These are phyloP conservation scores for Globisporangium splendens DNA, from an alignment of 352 stramenopile genomes.

Conservation along the genomic window DNA sequence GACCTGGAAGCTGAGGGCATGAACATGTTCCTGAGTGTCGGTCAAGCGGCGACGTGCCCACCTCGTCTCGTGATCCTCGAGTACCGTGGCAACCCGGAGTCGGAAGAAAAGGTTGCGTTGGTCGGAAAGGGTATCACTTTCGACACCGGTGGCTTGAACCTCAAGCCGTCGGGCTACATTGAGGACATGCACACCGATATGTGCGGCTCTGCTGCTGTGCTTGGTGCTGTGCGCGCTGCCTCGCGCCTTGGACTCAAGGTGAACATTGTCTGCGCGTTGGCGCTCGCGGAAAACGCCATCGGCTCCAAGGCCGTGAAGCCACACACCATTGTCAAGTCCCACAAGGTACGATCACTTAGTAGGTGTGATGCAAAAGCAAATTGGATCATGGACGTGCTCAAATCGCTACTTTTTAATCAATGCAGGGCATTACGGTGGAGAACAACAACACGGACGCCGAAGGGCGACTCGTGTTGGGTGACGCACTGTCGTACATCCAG, in stretches of 20 bases:
- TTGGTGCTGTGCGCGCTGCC: constrained; percentile 74
- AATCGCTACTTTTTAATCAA: no score
- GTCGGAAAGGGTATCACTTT: constrained; percentile 95
- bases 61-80: constrained; percentile 84
- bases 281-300: constrained; percentile 81
- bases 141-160: constrained; percentile 93
- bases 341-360: constrained; percentile 38
- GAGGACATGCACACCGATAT: constrained; percentile 93
- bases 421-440: constrained; percentile 82
- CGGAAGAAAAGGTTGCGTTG: constrained; percentile 69
- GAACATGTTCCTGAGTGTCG: constrained; percentile 85
- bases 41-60: constrained; percentile 62
- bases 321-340: constrained; percentile 85
- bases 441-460: constrained; percentile 93
- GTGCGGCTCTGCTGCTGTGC: constrained; percentile 85
- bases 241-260: constrained; percentile 67
- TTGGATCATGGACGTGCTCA: no score
- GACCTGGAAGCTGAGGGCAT: constrained; percentile 77
- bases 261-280: constrained; percentile 78
- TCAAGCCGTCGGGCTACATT: constrained; percentile 91
- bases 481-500: constrained; percentile 88
- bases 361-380: no score
- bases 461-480: constrained; percentile 87
- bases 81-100: constrained; percentile 67
- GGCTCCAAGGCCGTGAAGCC: constrained; percentile 86